Evolutionary conservation across 192 early-diverging fungal species (phyloP).

Genomic region (Phlyctochytrium bullatum): DNA sequence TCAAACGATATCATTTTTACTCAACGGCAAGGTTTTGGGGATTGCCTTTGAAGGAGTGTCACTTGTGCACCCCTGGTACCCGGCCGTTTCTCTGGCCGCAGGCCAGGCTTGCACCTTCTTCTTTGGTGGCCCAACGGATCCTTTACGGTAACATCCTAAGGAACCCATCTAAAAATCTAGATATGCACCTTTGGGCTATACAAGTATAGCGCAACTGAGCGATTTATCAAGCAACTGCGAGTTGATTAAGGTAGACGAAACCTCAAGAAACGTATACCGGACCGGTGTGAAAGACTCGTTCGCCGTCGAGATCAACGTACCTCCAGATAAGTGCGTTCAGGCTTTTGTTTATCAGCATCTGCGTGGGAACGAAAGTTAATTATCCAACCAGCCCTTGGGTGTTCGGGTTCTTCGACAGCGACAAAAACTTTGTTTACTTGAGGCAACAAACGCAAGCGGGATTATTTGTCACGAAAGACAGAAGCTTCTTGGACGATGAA

Average conservation of each 20-base stretch:
- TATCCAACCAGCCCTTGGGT: too few relatives aligned
- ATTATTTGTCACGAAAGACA: too few relatives aligned
- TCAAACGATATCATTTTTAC: conserved; percentile 55
- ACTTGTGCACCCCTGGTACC: conserved; percentile 43
- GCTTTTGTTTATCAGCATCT: too few relatives aligned
- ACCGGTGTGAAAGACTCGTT: too few relatives aligned
- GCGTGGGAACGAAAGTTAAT: too few relatives aligned
- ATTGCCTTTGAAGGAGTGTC: conserved; percentile 55
- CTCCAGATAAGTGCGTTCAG: too few relatives aligned
- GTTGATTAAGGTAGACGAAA: neutral
- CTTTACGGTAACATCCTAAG: conserved; percentile 33
- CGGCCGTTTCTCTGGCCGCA: conserved; percentile 71
- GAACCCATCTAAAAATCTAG: neutral
- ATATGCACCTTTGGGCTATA: neutral
- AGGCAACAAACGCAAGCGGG: too few relatives aligned
- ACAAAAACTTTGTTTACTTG: too few relatives aligned
- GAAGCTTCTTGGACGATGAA: too few relatives aligned
- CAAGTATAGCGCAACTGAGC: neutral
- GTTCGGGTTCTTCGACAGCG: too few relatives aligned
- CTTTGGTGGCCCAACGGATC: conserved; percentile 59
- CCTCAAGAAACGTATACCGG: too few relatives aligned
- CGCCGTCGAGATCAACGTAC: too few relatives aligned
- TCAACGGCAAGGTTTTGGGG: conserved; percentile 69
- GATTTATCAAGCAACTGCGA: conserved; percentile 1
- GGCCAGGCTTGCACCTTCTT: conserved; percentile 65